phyloP scores from a whole-genome alignment of 495 filamentous ascomycete species.

The Collariella sp. region DNA sequence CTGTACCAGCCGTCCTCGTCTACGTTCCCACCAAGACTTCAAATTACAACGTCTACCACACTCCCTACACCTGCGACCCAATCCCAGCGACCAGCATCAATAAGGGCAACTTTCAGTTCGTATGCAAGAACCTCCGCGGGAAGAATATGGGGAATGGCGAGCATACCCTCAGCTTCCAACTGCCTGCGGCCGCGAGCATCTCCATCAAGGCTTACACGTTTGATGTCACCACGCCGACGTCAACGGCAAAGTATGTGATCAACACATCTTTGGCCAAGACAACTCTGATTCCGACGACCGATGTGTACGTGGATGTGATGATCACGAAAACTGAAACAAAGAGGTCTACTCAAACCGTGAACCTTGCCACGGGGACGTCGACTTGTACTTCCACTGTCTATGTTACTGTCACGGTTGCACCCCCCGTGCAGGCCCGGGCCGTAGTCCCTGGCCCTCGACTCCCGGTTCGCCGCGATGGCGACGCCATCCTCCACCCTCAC shows the following conservation, averaged over 20 bases:
- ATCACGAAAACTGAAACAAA: neutral
- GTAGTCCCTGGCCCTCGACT: neutral
- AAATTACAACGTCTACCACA: neutral
- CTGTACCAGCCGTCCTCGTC: neutral
- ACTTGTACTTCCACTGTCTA: slow-evolving; percentile 1
- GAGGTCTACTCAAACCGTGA: neutral
- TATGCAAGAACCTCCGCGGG: slow-evolving; percentile 1
- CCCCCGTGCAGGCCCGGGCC: neutral
- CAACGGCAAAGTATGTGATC: slow-evolving; percentile 9
- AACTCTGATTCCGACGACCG: slow-evolving; percentile 1
- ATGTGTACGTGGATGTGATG: neutral
- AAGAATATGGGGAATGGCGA: neutral
- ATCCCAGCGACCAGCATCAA: slow-evolving; percentile 9
- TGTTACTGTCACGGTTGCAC: slow-evolving; percentile 2
- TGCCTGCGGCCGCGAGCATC: slow-evolving; percentile 6
- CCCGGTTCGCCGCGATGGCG: neutral
- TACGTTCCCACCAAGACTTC: neutral
- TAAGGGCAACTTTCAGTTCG: slow-evolving; percentile 10
- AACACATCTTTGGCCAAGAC: slow-evolving; percentile 4
- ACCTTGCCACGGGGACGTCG: neutral
- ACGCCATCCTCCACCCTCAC: neutral
- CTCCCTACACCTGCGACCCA: slow-evolving; percentile 1
- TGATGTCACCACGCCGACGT: neutral
- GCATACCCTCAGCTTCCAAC: slow-evolving; percentile 5
- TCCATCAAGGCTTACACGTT: slow-evolving; percentile 5